These are phyloP conservation scores for Thraustochytrium striatum DNA, from an alignment of 352 stramenopile species.

Conservation along the genomic window DNA sequence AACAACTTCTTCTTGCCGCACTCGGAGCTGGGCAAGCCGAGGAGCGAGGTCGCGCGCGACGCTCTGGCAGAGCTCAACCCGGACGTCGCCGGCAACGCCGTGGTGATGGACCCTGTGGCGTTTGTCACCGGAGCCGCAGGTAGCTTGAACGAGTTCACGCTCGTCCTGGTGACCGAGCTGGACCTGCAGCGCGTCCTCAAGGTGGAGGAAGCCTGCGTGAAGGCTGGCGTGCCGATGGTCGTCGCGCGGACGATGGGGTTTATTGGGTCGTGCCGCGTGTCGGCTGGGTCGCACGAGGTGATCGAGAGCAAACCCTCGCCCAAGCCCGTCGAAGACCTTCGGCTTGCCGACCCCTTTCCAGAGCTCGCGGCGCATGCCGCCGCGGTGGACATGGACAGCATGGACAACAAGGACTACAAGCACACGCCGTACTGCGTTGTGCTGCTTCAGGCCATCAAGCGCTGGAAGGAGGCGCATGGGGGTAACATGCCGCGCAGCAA, in stretches of 20 bases:
- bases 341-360: conserved; percentile 71
- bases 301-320: conserved; percentile 81
- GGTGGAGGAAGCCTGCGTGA: conserved; percentile 4
- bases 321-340: conserved; percentile 72
- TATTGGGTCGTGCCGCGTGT: conserved; percentile 81
- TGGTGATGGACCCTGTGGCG: conserved; percentile 59
- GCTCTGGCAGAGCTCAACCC: conserved; percentile 90
- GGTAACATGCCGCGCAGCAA: conserved; percentile 66
- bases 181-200: conserved; percentile 36
- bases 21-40: conserved; percentile 60
- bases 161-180: conserved; percentile 59
- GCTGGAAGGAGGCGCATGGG: conserved; percentile 61
- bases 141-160: conserved; percentile 43
- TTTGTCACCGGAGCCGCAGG: no score
- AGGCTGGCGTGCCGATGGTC: conserved; percentile 13
- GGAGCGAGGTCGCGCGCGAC: conserved; percentile 69
- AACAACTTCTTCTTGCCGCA: conserved; percentile 89
- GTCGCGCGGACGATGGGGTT: conserved; percentile 80
- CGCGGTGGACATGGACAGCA: conserved; percentile 35
- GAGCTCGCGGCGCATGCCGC: conserved; percentile 57
- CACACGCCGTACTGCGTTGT: conserved; percentile 91
- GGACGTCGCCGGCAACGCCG: conserved; percentile 71
- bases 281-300: conserved; percentile 73
- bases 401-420: conserved; percentile 61
- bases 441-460: conserved; percentile 66